Evolutionary conservation across 768 basidiomycete species (phyloP).

Genomic region (Galerina marginata): DNA sequence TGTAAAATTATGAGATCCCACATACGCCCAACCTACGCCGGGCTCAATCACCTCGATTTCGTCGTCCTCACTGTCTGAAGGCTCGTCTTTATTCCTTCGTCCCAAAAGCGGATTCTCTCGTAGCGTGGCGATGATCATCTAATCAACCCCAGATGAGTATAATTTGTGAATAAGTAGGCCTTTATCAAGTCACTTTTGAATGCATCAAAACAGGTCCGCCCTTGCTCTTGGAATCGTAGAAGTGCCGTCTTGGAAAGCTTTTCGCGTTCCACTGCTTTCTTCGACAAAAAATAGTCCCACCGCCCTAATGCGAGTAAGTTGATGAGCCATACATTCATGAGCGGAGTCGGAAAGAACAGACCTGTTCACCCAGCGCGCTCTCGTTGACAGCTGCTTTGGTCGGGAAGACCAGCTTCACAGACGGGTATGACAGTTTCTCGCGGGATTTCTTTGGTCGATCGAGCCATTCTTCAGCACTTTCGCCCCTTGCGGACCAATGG

Average conservation of each 20-base stretch:
- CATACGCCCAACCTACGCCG: slow-evolving; percentile 76
- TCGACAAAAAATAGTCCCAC: slow-evolving; percentile 87
- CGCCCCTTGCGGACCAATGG: slow-evolving; percentile 75
- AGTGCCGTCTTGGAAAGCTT: slow-evolving; percentile 73
- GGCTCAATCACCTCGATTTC: slow-evolving; percentile 46
- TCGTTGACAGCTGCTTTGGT: slow-evolving; percentile 68
- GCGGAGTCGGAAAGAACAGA: slow-evolving; percentile 28
- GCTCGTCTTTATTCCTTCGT: slow-evolving; percentile 29
- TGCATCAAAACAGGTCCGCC: slow-evolving; percentile 89
- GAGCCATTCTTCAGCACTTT: slow-evolving; percentile 74
- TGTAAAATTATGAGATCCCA: slow-evolving; percentile 93
- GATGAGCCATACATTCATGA: not conserved
- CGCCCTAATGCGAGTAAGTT: slow-evolving; percentile 55
- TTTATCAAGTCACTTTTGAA: slow-evolving; percentile 67
- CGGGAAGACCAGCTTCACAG: slow-evolving; percentile 78
- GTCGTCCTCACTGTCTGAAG: slow-evolving; percentile 44
- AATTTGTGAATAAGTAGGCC: not conserved
- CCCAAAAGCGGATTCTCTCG: slow-evolving; percentile 35
- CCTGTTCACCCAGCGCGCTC: slow-evolving; percentile 65
- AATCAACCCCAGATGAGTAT: slow-evolving; percentile 2
- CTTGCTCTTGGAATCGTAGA: slow-evolving; percentile 81
- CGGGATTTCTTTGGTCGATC: slow-evolving; percentile 61
- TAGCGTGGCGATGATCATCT: slow-evolving; percentile 77
- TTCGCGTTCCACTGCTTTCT: slow-evolving; percentile 71
- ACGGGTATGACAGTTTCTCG: slow-evolving; percentile 65